A percentile compares a stretch with the other conserved stretches of the same genome.
These are phyloP conservation scores for Colletotrichum caudatum DNA, from an alignment of 2,329 filamentous ascomycete species.

Conservation along the genomic window DNA sequence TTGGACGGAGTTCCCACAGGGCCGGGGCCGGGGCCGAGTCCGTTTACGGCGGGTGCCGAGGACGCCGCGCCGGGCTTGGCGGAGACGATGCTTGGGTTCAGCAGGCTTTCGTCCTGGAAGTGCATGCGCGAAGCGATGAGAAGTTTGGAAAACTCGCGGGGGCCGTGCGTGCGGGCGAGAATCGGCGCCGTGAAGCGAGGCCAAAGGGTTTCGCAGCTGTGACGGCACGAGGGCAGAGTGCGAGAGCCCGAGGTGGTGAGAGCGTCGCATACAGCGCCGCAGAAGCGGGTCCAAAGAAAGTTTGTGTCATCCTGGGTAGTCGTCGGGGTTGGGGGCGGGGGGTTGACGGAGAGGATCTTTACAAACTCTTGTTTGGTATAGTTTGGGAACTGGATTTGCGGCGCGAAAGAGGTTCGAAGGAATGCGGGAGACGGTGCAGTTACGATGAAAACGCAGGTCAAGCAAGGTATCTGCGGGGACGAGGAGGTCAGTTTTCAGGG, in stretches of 20 bases:
- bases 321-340: conserved; percentile 60
- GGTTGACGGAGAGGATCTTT: conserved; percentile 74
- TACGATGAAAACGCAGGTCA: conserved; percentile 83
- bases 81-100: conserved; percentile 73
- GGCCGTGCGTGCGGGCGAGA: conserved; percentile 76
- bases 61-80: conserved; percentile 4
- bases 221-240: conserved; percentile 79
- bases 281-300: conserved; percentile 85
- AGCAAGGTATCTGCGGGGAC: conserved; percentile 75
- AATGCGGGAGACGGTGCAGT: conserved; percentile 77
- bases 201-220: conserved; percentile 83
- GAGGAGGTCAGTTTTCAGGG: conserved; percentile 27
- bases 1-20: conserved; percentile 31
- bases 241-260: conserved; percentile 83
- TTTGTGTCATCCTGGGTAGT: conserved; percentile 66
- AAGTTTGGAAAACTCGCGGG: conserved; percentile 86
- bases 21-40: neutral
- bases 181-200: conserved; percentile 85
- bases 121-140: conserved; percentile 77
- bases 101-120: conserved; percentile 78
- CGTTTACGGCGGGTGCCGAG: neutral
- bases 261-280: conserved; percentile 87
- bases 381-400: conserved; percentile 82
- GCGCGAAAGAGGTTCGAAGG: conserved; percentile 75
- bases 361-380: conserved; percentile 87